Percentiles rank a stretch among this genome's conserved stretches.
Evolutionary conservation across 2,329 filamentous ascomycete genomes (phyloP).

Genomic region (Thelonectria blattea): DNA sequence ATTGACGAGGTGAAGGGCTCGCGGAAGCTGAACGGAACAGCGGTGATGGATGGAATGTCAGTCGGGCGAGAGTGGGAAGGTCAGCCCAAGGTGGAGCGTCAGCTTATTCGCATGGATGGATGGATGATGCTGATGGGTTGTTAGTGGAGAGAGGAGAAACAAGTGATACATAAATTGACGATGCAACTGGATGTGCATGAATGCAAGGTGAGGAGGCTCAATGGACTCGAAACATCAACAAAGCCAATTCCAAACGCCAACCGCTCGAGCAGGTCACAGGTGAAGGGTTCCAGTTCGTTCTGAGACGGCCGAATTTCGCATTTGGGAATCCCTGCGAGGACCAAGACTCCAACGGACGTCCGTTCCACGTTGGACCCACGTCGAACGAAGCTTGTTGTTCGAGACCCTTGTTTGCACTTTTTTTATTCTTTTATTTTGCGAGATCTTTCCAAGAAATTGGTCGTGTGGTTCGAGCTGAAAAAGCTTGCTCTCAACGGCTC

Average conservation of each 20-base stretch:
- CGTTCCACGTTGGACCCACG: slow-evolving; percentile 27
- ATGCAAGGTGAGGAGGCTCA: not conserved
- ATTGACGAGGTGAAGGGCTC: no score
- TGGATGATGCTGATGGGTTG: not conserved
- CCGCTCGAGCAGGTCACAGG: slow-evolving; percentile 2
- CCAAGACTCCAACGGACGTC: slow-evolving; percentile 2
- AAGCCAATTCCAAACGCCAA: not conserved
- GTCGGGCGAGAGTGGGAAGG: not conserved
- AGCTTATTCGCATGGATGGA: slow-evolving; percentile 14
- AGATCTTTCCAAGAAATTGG: no score
- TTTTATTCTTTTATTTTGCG: not conserved
- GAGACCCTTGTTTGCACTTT: slow-evolving; percentile 24
- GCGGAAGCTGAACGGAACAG: not conserved
- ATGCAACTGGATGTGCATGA: not conserved
- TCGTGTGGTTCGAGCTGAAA: not conserved
- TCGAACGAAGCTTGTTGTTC: slow-evolving; percentile 36
- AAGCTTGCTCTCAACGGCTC: not conserved
- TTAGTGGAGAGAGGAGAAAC: not conserved
- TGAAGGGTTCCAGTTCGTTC: slow-evolving; percentile 4
- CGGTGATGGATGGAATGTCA: not conserved
- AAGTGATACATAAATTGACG: not conserved
- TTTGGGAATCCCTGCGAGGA: slow-evolving; percentile 6
- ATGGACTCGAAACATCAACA: not conserved
- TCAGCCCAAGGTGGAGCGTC: slow-evolving; percentile 15
- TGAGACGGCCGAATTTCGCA: slow-evolving; percentile 20